Base-by-base conservation (phyloP, 768 basidiomycete genomes). In the Russula sp. region DNA sequence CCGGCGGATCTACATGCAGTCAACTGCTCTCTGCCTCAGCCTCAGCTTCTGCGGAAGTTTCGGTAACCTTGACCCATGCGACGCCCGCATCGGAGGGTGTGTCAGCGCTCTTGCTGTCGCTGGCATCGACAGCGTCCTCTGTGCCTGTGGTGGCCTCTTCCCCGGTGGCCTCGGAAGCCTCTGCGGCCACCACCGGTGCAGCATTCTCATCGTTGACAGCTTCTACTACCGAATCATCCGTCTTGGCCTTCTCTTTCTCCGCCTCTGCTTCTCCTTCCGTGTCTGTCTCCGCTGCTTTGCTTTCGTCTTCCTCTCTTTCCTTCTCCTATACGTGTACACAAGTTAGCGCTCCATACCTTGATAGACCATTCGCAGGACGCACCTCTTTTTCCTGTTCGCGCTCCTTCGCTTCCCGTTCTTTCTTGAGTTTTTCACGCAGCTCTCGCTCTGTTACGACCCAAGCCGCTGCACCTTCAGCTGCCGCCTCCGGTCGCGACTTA, bases 401-500 rank as follows among this genome's bases (percentile, higher is more conserved):
- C 69, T 88, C 88, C 46, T 82, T 76, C 29, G 79, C 85, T 70
- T 89, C 88, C 68, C 84, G 85, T 76, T 93, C 90, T 68, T 80
- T 79, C 75, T 81, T 79, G 63, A 91, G 74, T 66, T 85, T 80
- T 73, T 88, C 88, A 65, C 80, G 79, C 78, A 92, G 83, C 73
- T 84, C 83, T 65, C 88, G 81, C 75, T 93, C 90, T 56, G 78
- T 77, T 54, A 80, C 72, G 16, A 93, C 89, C 92, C 92, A 95
- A 42, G 75, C 79, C 1, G 76, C 77, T 22, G 84, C 85, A 13
- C 81, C 84, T 22, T 77, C 75, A 2, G 90, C 86, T 29, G 91
- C 90, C 2, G 79, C 77, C 68, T 91, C 87, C 2, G 92, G 91
- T 57, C 87, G 78, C 22, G 86, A 84, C 75, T 95, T 94, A 76